Base-by-base conservation (phyloP, 2,329 filamentous ascomycete species). In the Triangularia verruculosa region DNA sequence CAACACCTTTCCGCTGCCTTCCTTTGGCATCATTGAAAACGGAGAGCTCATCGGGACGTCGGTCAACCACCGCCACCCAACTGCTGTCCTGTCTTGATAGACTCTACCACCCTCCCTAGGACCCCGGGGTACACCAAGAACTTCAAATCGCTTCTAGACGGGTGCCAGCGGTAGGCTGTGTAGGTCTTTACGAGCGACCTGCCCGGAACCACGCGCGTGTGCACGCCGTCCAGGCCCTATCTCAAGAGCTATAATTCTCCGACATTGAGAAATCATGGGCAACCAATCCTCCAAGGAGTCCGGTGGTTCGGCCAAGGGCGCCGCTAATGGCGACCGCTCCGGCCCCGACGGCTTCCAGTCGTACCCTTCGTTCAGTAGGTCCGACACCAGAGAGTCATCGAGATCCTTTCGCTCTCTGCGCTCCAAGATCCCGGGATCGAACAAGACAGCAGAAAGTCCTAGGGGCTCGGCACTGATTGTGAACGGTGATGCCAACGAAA, bases 331-430 rank as follows among this genome's bases (percentile, higher is more conserved):
- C 47, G 77, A 78, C 68, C 64, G 74, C 67, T 62, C 53, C 34
- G 63, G 75, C 64, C 66, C 72, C 39, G 86, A 90, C 39, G 82
- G 85, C 66, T 80, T 97, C 64, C 89, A 92, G 76, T 91, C 92
- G 28, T 96, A 95, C 76, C 94, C 93, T 27, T 97, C 94, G 27
- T 94, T 98, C 75, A 91, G 89, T 78, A 90, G 90, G 75, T 92
- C 93, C 62, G 94, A 98, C 74, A 98, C 94, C 27, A 94, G 93
- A 75, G 93, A 97, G 69, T 97, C 93, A 6, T 87, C 90, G 30
- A 90, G 93, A 68, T 97, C 93, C 4, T 88, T 97, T 76, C 87
- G 91, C 70, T 89, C 88, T 43, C 85, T 98, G 70, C 86, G 92
- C 65, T 96, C 92, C 66, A 97, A 97, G 79, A 97, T 97, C 65